These are phyloP conservation scores for Crepidotus variabilis DNA, from an alignment of 768 basidiomycete genomes.

Conservation along the genomic window DNA sequence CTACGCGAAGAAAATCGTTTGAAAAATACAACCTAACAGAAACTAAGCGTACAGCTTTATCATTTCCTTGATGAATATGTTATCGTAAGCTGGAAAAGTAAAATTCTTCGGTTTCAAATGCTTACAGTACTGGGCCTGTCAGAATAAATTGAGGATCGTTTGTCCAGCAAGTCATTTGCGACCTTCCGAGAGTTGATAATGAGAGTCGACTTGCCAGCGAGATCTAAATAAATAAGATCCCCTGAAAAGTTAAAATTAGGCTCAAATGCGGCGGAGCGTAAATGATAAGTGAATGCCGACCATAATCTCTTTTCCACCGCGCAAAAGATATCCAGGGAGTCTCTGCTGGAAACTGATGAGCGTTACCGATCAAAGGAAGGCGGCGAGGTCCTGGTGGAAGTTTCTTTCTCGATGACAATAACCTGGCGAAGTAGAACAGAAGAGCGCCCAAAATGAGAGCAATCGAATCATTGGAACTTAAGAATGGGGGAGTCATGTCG, in stretches of 20 bases:
- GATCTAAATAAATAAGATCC: slow-evolving; percentile 21
- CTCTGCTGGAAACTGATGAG: slow-evolving; percentile 17
- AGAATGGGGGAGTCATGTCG: no score
- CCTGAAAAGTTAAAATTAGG: slow-evolving; percentile 13
- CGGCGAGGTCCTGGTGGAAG: slow-evolving; percentile 22
- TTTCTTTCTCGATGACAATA: no score
- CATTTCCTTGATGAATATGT: background rate
- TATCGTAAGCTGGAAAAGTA: no score
- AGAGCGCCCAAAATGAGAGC: no score
- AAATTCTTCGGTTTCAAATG: background rate
- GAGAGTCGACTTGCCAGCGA: slow-evolving; percentile 18
- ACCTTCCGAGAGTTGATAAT: slow-evolving; percentile 20
- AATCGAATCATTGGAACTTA: no score
- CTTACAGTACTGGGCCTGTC: slow-evolving; percentile 16
- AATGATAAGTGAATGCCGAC: background rate
- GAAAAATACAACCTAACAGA: background rate
- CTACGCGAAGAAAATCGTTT: background rate
- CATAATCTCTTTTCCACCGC: background rate
- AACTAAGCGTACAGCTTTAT: background rate
- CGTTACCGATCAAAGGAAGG: slow-evolving; percentile 20
- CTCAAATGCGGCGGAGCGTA: slow-evolving; percentile 13
- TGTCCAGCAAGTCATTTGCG: slow-evolving; percentile 22
- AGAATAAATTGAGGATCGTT: slow-evolving; percentile 22
- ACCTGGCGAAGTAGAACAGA: no score
- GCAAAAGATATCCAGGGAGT: slow-evolving; percentile 13